Evolutionary conservation across 163 green algal species (phyloP).

Genomic region (Picocystis sp.): DNA sequence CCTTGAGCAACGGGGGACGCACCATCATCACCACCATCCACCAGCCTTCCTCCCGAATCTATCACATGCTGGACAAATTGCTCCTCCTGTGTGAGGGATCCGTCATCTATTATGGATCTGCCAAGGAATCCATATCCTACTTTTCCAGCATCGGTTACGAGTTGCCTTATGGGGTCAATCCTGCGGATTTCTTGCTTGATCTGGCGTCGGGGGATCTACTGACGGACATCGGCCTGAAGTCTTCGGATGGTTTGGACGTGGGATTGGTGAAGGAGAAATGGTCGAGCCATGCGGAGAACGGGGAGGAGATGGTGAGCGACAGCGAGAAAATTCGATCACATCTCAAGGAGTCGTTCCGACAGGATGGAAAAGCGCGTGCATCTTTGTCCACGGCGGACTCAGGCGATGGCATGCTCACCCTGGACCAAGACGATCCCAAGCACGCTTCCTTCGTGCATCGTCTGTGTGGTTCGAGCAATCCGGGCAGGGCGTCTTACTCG

Average conservation of each 20-base stretch:
- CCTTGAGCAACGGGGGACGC: constrained; percentile 50
- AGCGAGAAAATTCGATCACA: too few relatives aligned
- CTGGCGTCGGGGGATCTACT: constrained; percentile 50
- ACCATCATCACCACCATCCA: constrained; percentile 64
- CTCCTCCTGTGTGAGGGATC: constrained; percentile 67
- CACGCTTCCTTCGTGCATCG: too few relatives aligned
- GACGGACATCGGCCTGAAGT: not conserved
- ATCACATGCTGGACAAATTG: constrained; percentile 51
- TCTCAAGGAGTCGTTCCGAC: too few relatives aligned
- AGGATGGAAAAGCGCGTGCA: too few relatives aligned
- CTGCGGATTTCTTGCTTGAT: constrained; percentile 75
- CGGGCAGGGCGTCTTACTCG: constrained; percentile 28
- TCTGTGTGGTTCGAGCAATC: not conserved
- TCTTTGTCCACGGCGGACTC: too few relatives aligned
- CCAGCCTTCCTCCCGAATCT: constrained; percentile 17
- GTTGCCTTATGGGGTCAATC: constrained; percentile 54
- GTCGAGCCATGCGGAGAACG: too few relatives aligned
- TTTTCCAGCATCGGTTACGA: constrained; percentile 47
- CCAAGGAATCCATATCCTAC: constrained; percentile 33
- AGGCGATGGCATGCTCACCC: too few relatives aligned
- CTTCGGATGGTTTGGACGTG: too few relatives aligned
- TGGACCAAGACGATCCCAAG: too few relatives aligned
- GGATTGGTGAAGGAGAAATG: too few relatives aligned
- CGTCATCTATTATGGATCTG: constrained; percentile 60
- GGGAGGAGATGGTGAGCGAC: too few relatives aligned